Evolutionary conservation across 441 rosid genomes (phyloP), one percentile per base, ranked within the genome.

Genomic region (Mallotus repandus): DNA sequence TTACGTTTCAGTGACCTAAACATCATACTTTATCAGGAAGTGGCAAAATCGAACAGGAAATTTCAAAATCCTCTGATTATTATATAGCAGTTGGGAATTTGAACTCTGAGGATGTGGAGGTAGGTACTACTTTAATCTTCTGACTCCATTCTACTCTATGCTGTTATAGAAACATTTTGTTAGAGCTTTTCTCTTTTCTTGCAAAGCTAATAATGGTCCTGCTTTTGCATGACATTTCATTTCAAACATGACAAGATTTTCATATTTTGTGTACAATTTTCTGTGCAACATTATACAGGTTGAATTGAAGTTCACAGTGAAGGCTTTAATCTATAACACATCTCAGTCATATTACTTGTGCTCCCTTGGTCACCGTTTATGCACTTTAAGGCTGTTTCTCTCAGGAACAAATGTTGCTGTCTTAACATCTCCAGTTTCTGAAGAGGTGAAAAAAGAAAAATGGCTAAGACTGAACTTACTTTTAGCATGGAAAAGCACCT

Each of bases 21-120:
- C 69, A 69, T 66, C 54, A 7, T 35, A 35, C 49, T 21, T 53
- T 53, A 62, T 55, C 81, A 89, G 93, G 83, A 71, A 81, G 73
- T 56, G 93, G 93, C 16, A 74, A 63, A 81, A 77, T 87, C 62
- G 86, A 79, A 65, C 89, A 79, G 66, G 79, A 78, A 63, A 78
- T 87, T 66, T 62, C 76, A 0, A 63, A 65, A 72, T 72, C 89
- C 58, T 81, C 83, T 15, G 54, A 43, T 74, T 89, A 87, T 72
- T 87, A 84, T 50, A 73, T 89, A 57, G 91, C 89, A 3, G 69
- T 86, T 2, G 77, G 82, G 16, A 89, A 89, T 73, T 71, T 82
- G 54, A 87, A 89, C 79, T 73, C 81, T 13, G 81, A 86, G 68
- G 83, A 83, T 54, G 87, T 81, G 53, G 73, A 82, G 91, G 93